These are phyloP conservation scores for Botrytis fabae DNA, from an alignment of 2,329 filamentous ascomycete species.

Conservation along the genomic window DNA sequence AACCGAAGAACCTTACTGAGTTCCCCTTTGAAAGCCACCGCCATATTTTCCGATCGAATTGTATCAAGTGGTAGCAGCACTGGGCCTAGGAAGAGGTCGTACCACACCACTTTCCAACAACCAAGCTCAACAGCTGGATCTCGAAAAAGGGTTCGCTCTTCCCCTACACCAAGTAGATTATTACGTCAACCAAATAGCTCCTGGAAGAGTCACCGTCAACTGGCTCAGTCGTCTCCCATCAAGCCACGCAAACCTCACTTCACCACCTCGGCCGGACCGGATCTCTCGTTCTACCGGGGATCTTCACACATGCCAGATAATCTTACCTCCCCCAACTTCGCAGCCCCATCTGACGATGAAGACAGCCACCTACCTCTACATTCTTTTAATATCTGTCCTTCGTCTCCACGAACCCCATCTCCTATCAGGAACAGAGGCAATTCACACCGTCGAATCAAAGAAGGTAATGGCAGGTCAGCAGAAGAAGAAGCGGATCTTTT, in stretches of 20 bases:
- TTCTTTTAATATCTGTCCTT: conserved; percentile 74
- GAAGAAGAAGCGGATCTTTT: conserved; percentile 81
- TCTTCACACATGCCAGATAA: conserved; percentile 60
- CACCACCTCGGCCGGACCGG: conserved; percentile 67
- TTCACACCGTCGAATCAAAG: conserved; percentile 50
- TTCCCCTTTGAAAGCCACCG: conserved; percentile 79
- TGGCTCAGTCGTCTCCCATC: conserved; percentile 84
- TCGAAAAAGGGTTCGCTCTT: conserved; percentile 69
- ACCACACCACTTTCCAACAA: conserved; percentile 56
- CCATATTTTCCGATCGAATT: conserved; percentile 79
- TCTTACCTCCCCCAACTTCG: conserved; percentile 60
- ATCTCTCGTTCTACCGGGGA: conserved; percentile 74
- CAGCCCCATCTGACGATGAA: conserved; percentile 72
- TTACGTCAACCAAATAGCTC: conserved; percentile 54
- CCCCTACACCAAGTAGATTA: conserved; percentile 62
- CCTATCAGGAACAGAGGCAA: conserved; percentile 58
- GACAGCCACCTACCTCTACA: conserved; percentile 77
- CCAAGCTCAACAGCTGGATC: conserved; percentile 50
- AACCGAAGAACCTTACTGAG: conserved; percentile 60
- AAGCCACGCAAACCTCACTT: conserved; percentile 75
- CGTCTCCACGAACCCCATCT: conserved; percentile 81
- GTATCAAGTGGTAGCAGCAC: conserved; percentile 68
- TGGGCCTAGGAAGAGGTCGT: conserved; percentile 64
- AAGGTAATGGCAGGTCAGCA: conserved; percentile 58
- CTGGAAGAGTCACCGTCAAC: conserved; percentile 75